Percentiles rank a stretch among this genome's conserved stretches.
Conservation (phyloP, 768 basidiomycete species). For the Lyophyllum decastes region DNA sequence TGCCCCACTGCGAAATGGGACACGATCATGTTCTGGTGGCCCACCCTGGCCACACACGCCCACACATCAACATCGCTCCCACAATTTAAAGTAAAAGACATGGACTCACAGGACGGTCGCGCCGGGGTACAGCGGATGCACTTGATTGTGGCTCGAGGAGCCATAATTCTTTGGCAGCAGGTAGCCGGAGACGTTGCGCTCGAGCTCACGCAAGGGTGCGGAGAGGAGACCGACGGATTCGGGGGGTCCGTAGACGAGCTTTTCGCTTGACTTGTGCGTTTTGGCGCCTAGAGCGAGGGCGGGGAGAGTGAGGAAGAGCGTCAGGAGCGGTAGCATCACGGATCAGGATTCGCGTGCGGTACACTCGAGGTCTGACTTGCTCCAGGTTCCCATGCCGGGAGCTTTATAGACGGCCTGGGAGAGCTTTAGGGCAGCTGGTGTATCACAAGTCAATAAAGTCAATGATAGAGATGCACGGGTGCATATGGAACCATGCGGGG, state of each 20-base stretch:
- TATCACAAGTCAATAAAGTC: too few species aligned
- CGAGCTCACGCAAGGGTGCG: conserved; percentile 20
- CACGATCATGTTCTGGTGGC: conserved; percentile 23
- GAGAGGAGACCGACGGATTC: conserved; percentile 20
- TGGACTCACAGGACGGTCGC: conserved; percentile 25
- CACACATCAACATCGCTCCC: neutral
- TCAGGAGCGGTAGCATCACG: neutral
- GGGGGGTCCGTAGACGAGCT: conserved; percentile 14
- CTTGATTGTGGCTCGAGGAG: conserved; percentile 19
- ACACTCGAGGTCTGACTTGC: too few species aligned
- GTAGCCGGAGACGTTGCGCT: conserved; percentile 25
- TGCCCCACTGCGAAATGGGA: conserved; percentile 29
- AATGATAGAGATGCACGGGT: neutral
- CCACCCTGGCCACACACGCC: conserved; percentile 10
- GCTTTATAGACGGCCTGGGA: neutral
- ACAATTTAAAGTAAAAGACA: neutral
- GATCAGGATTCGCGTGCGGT: too few species aligned
- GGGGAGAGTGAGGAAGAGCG: neutral
- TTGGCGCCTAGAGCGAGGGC: neutral
- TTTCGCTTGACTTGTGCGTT: neutral
- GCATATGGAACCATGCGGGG: neutral
- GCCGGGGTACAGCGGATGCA: conserved; percentile 26
- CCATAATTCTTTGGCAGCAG: conserved; percentile 21
- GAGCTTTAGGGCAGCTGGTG: too few species aligned
- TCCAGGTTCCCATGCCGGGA: too few species aligned